A percentile compares a stretch with the other conserved stretches of the same genome.
Conservation (phyloP, 306 rosid genomes). For the Crataegus laevigata region DNA sequence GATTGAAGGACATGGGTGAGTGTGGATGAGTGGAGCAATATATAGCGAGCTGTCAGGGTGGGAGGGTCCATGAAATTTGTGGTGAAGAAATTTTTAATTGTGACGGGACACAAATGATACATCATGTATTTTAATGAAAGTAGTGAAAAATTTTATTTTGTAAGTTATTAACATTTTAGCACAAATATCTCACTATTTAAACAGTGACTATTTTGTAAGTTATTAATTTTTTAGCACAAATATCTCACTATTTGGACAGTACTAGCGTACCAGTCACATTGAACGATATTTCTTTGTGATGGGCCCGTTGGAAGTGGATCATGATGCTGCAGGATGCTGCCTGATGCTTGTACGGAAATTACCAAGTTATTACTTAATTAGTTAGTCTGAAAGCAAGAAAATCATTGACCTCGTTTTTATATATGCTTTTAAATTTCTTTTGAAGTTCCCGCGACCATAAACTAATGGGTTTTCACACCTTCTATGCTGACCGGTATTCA, state of each 20-base stretch:
- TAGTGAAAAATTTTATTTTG: too few relatives aligned
- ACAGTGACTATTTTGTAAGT: too few relatives aligned
- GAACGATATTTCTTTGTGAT: too few relatives aligned
- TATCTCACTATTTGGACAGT: too few relatives aligned
- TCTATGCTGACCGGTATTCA: not conserved
- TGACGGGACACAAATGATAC: too few relatives aligned
- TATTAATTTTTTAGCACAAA: too few relatives aligned
- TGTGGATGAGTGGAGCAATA: not conserved
- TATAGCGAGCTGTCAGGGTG: not conserved
- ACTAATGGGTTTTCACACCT: not conserved
- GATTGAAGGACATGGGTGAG: not conserved
- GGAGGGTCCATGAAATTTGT: not conserved
- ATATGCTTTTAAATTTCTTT: too few relatives aligned
- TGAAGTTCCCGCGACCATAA: not conserved
- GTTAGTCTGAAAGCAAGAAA: not conserved
- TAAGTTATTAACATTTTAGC: too few relatives aligned
- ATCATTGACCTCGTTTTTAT: not conserved
- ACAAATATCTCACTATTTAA: too few relatives aligned
- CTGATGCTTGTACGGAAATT: slow-evolving; percentile 1
- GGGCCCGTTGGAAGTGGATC: not conserved
- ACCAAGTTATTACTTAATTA: not conserved
- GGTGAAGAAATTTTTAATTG: too few relatives aligned
- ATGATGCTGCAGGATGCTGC: not conserved
- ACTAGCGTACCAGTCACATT: too few relatives aligned
- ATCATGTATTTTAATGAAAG: too few relatives aligned